Base-by-base conservation (phyloP, 1,284 basidiomycete genomes). In the Trametes hirsuta region DNA sequence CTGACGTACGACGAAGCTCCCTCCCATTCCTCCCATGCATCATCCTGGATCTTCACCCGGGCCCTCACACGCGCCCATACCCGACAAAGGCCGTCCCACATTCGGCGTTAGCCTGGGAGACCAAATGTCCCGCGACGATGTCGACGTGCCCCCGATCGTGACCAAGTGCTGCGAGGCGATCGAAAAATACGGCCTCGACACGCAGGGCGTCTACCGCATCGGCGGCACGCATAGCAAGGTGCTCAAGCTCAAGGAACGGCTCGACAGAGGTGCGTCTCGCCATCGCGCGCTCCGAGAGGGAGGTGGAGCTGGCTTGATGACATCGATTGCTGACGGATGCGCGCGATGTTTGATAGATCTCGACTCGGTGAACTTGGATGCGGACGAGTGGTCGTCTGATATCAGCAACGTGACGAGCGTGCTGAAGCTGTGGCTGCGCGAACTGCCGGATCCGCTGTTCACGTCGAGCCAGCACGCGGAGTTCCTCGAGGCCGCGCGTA, bases 321-420 rank as follows among this genome's bases (percentile, higher is more conserved):
- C 44, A 11, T 37, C 25, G 18, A 53, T 39, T 34, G 53, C 57
- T 47, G 47, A 48, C 36, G 46, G 39, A 37, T 5, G 50, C 11
- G 21, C 22, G 41, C 36, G 18, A 8, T 30, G 4, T 22, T 18
- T 14, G 25, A 40, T 71, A 96, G 95, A 97, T 74, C 76, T 97
- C 41, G 91, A 95, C 21, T 80, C 85, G 1, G 91, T 95, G 42
- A 88, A 97, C 75, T 79, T 97, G 54, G 86, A 95, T 74, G 81
- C 88, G n/a, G 85, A 91, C 10, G 95, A 97, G 73, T 95, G 94
- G 91, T 85, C 89, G 35, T 84, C 87, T 30, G 97, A 99, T 74
- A 96, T 99, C 78, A 98, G 97, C 78, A 96, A 94, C 65, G 91
- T 99, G 47, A 87, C 97, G 14, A 93, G 94, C 56, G 94, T 91